A percentile compares a stretch with the other conserved stretches of the same genome.
Evolutionary conservation across 345 rosid genomes (phyloP).

Genomic region (Acer yangbiense): DNA sequence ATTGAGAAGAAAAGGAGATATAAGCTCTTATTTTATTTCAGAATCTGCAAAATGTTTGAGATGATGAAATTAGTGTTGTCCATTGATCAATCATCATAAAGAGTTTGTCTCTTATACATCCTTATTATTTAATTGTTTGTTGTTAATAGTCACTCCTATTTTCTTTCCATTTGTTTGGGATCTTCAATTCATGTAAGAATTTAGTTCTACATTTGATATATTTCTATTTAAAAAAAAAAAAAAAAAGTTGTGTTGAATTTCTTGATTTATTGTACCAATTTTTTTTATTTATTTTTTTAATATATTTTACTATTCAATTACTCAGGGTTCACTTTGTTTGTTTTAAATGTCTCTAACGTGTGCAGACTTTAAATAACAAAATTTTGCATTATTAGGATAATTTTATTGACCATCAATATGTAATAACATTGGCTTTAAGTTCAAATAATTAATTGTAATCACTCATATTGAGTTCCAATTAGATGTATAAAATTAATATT

Average conservation of each 20-base stretch:
- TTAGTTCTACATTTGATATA: conserved; percentile 11
- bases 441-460: background rate
- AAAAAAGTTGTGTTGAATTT: background rate
- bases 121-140: conserved; percentile 9
- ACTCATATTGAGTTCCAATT: too few species aligned
- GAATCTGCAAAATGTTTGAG: background rate
- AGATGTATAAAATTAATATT: too few species aligned
- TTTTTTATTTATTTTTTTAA: background rate
- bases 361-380: background rate
- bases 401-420: background rate
- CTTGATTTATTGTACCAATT: conserved; percentile 21
- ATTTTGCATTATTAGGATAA: background rate
- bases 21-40: background rate
- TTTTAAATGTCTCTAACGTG: background rate
- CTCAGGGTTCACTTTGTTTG: background rate
- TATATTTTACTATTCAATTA: too few species aligned
- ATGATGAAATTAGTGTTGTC: conserved; percentile 13
- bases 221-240: background rate
- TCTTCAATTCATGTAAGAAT: conserved; percentile 20
- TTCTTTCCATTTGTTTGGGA: conserved; percentile 6
- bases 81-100: background rate
- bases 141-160: background rate
- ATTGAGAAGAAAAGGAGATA: background rate
- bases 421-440: background rate
- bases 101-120: conserved; percentile 15